Base-by-base conservation (phyloP, 768 basidiomycete species). In the Mycena belliarum region DNA sequence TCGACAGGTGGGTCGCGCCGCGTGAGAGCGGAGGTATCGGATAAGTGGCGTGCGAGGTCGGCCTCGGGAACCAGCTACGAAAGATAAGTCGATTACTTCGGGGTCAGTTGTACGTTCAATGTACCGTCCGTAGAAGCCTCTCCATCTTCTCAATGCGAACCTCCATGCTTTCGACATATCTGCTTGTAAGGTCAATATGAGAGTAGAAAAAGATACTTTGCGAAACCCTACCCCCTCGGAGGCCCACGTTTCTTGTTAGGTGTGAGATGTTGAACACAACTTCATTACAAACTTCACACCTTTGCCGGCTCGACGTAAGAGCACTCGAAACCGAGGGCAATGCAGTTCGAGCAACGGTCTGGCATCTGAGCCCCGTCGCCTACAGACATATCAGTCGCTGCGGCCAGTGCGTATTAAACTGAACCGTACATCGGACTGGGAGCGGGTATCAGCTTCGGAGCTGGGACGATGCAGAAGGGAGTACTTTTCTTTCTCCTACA, bases 401-500 rank as follows among this genome's bases (percentile, higher is more conserved):
- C 55, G 12, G 55, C 55, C 49, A 25, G 21, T 3, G 33, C 5
- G 18, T 9, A 14, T n/a, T n/a, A 41, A 15, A 8, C 9, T 35
- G 14, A 35, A 4, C 6, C 38, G n/a, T 33, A 57, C 55, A 57
- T 16, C 55, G 55, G 35, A 57, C 55, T 56, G 14, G n/a, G 16
- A 9, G 23, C 37, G 26, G 60, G 48, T 48, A 55, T 54, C 43
- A 55, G 58, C 14, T 8, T 12, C 8, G 16, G 1, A 63, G 16
- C 38, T 41, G 29, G 44, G 24, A 12, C 16, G 6, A 32, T 32
- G 40, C 49, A 28, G 47, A 28, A 24, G 20, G 46, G 20, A 78
- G 45, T 59, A 84, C 86, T 82, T 71, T 91, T 92, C 78, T 89
- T 90, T 49, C 81, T 75, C 63, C 88, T 79, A 71, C 89, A 91